Conservation (phyloP, 2,329 filamentous ascomycete genomes). For the Diaporthe ilicicola region DNA sequence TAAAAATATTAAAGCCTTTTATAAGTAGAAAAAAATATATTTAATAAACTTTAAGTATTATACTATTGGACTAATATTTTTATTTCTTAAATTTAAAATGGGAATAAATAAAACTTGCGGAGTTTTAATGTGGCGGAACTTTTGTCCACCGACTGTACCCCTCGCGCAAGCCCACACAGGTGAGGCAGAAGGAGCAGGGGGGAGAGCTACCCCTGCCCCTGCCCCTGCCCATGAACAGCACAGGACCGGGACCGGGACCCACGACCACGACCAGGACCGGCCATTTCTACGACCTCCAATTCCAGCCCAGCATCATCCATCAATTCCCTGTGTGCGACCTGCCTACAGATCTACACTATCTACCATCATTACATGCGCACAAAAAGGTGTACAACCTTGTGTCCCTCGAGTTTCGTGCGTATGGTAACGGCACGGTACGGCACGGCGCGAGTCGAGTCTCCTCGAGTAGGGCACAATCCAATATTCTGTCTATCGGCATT, state of each 20-base stretch:
- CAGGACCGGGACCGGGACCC: neutral
- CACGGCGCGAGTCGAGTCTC: neutral
- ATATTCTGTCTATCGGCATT: conserved; percentile 11
- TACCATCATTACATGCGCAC: conserved; percentile 3
- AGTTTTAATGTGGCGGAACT: too few relatives aligned
- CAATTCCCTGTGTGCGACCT: neutral
- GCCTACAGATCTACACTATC: conserved; percentile 2
- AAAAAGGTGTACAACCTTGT: conserved; percentile 5
- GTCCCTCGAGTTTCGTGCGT: conserved; percentile 3
- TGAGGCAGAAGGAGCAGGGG: conserved; percentile 3
- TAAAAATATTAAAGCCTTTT: too few relatives aligned
- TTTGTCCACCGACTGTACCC: neutral
- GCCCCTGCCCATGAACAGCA: conserved; percentile 5
- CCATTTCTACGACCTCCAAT: neutral
- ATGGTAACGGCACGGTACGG: conserved; percentile 7
- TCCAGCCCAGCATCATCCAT: conserved; percentile 16
- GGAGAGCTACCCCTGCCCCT: conserved; percentile 21
- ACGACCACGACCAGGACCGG: neutral
- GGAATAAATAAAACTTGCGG: too few relatives aligned
- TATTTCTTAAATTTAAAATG: too few relatives aligned
- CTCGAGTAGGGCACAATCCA: neutral
- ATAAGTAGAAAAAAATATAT: too few relatives aligned
- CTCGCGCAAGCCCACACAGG: neutral
- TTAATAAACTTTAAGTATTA: too few relatives aligned
- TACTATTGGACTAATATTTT: too few relatives aligned